A percentile compares a stretch with the other conserved stretches of the same genome.
These are phyloP conservation scores for Kernera saxatilis DNA, from an alignment of 345 rosid species.

Conservation along the genomic window DNA sequence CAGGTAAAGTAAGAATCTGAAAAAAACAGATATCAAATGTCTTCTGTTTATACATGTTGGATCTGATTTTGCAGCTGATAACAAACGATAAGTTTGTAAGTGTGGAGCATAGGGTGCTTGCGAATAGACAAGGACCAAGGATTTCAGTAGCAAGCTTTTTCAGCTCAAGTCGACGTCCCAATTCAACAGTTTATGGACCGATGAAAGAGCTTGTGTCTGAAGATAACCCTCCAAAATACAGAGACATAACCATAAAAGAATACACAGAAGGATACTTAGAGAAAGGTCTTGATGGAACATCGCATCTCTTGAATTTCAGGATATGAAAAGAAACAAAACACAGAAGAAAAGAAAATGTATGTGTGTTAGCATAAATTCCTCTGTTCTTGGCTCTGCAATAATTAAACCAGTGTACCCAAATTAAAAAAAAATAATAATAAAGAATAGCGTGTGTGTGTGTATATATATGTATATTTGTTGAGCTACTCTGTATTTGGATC, in stretches of 20 bases:
- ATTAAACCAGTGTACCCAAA: not conserved
- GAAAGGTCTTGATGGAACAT: slow-evolving; percentile 32
- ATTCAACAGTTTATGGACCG: slow-evolving; percentile 33
- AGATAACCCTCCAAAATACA: slow-evolving; percentile 38
- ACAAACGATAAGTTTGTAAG: slow-evolving; percentile 41
- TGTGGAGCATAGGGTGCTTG: slow-evolving; percentile 35
- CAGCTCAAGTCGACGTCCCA: not conserved
- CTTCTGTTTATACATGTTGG: not conserved
- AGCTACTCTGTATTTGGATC: not conserved
- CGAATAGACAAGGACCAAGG: slow-evolving; percentile 30
- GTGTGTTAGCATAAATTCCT: not conserved
- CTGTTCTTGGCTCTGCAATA: slow-evolving; percentile 2
- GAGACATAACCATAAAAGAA: slow-evolving; percentile 21
- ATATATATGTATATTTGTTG: not conserved
- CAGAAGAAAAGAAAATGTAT: too few species aligned
- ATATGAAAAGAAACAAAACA: not conserved
- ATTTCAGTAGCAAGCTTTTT: slow-evolving; percentile 43
- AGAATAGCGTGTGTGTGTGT: not conserved
- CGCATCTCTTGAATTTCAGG: slow-evolving; percentile 26
- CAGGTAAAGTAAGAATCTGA: slow-evolving; percentile 22
- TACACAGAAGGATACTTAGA: not conserved
- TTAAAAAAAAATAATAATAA: too few species aligned
- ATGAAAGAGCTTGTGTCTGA: slow-evolving; percentile 37
- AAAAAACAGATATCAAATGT: not conserved
- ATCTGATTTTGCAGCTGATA: slow-evolving; percentile 28